Percentiles rank a stretch among this genome's conserved stretches.
Conservation (phyloP, 108 stramenopile species). For the Schizochytrium sp. region DNA sequence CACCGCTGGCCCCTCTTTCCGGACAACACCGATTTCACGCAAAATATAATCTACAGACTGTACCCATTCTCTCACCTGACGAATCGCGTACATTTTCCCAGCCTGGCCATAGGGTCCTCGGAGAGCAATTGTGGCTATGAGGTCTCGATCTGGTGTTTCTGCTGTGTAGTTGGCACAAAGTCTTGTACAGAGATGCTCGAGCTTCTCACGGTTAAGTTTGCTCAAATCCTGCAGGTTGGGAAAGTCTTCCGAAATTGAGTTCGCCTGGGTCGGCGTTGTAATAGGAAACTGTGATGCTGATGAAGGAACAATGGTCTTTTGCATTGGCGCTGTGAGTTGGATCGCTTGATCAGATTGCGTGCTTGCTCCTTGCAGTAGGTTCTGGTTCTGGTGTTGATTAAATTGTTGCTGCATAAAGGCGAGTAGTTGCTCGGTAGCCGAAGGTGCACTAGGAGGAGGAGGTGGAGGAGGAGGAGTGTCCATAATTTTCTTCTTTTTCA, state of each 20-base stretch:
- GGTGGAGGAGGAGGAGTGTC: no score
- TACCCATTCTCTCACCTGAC: neutral
- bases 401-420: no score
- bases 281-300: neutral
- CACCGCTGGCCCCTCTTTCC: neutral
- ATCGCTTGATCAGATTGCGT: no score
- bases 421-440: neutral
- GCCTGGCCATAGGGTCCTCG: slow-evolving; percentile 8
- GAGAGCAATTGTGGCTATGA: slow-evolving; percentile 24
- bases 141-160: neutral
- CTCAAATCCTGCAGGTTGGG: neutral
- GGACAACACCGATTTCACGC: neutral
- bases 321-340: no score
- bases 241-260: neutral
- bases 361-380: no score
- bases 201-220: neutral
- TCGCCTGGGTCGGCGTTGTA: neutral
- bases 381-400: no score
- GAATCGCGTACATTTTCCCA: slow-evolving; percentile 25
- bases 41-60: slow-evolving; percentile 35
- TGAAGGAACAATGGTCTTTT: neutral
- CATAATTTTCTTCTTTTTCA: neutral
- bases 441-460: neutral
- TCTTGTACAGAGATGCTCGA: neutral
- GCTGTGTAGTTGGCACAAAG: neutral